Percentiles rank a stretch among this genome's conserved stretches.
Conservation (phyloP, 495 filamentous ascomycete genomes). For the Neurospora sp. region DNA sequence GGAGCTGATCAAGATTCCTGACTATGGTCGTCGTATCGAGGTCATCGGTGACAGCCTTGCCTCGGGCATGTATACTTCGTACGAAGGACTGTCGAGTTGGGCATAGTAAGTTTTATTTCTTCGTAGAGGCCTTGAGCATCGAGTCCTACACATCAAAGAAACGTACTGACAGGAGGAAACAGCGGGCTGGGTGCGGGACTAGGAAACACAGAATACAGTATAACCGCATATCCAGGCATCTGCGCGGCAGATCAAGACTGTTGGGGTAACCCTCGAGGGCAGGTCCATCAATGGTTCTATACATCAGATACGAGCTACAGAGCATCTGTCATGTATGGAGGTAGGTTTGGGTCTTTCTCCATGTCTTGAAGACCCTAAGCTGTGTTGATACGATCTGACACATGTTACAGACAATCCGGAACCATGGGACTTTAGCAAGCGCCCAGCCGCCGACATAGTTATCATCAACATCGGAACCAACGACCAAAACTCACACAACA, state of each 20-base stretch:
- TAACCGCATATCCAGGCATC: slow-evolving; percentile 54
- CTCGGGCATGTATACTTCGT: slow-evolving; percentile 52
- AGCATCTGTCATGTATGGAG: slow-evolving; percentile 39
- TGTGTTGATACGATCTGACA: background rate
- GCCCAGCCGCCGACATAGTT: slow-evolving; percentile 54
- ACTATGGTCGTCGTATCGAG: slow-evolving; percentile 46
- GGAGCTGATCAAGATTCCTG: slow-evolving; percentile 41
- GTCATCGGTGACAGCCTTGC: slow-evolving; percentile 54
- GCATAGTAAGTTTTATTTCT: slow-evolving; percentile 29
- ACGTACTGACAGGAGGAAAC: background rate
- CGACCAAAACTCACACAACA: slow-evolving; percentile 50
- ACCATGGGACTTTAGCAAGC: slow-evolving; percentile 48
- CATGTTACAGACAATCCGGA: slow-evolving; percentile 36
- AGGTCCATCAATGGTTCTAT: slow-evolving; percentile 57
- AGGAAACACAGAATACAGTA: slow-evolving; percentile 52
- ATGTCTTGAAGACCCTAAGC: too few species aligned
- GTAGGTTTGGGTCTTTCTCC: slow-evolving; percentile 10
- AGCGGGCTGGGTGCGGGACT: slow-evolving; percentile 46
- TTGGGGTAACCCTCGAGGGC: slow-evolving; percentile 45
- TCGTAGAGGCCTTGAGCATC: background rate
- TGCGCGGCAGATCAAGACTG: slow-evolving; percentile 50
- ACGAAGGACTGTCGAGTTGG: slow-evolving; percentile 53
- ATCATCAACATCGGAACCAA: slow-evolving; percentile 62
- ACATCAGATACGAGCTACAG: slow-evolving; percentile 50
- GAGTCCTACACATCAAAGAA: background rate